Evolutionary conservation across 176 grass and related monocot species (phyloP), one percentile per base, ranked within the genome.

Genomic region (Eragrostis nindensis): DNA sequence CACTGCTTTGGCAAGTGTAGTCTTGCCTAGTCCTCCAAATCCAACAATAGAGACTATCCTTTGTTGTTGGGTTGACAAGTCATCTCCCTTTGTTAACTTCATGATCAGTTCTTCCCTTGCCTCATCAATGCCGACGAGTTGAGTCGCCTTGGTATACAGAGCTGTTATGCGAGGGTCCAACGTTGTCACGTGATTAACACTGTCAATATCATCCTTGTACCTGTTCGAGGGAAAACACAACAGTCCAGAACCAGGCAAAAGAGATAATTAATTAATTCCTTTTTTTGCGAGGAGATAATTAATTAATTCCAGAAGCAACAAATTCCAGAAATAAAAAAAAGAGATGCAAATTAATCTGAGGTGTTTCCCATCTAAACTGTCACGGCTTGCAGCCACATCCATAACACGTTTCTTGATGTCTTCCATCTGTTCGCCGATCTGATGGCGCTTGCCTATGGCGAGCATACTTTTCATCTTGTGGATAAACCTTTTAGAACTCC

Each of bases 31-130:
- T 4, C 73, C 53, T 0, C 53, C 73, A 54, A 75, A 60, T 42
- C 73, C 73, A 14, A 75, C 73, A 10, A 75, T 42, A 13, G 72
- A 75, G 14, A 75, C 12, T 10, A 75, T 26, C 38, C 25, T 59
- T 1, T 4, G 32, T 11, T 25, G 12, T 7, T 43, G 6, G 7
- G 16, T 16, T 7, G 54, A 26, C 12, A 11, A n/a, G 9, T 39
- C 21, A 18, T 43, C 6, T 0, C 0, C 53, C 25, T 56, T 39
- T 0, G 6, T 43, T 7, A 75, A 0, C 16, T 43, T 59, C 38
- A 26, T 17, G 38, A 60, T 25, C 1, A 75, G 0, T 22, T 75
- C 73, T 0, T 43, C 36, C 5, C 2, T 75, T 18, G 38, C 14
- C 13, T 75, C 38, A 0, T 75, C 38, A 11, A 75, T 59, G 12